Conservation (phyloP, 169 alveolate species). For the Eimeria acervulina region DNA sequence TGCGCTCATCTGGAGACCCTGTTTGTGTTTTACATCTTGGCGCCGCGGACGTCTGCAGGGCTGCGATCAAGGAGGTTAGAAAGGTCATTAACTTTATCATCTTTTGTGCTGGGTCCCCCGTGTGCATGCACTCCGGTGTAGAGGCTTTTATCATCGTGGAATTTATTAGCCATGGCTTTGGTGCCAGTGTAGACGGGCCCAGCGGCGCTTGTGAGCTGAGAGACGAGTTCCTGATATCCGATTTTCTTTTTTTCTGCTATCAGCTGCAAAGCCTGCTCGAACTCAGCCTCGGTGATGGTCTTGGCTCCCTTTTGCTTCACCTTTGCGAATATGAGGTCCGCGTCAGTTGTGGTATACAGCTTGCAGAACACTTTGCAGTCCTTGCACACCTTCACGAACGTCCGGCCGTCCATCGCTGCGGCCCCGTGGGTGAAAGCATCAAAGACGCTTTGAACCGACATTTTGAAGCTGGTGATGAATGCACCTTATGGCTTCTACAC, state of each 20-base stretch:
- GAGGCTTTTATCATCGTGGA: constrained; percentile 92
- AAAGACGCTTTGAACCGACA: constrained; percentile 88
- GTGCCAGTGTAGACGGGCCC: constrained; percentile 94
- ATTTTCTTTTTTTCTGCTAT: constrained; percentile 87
- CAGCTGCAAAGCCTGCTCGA: constrained; percentile 87
- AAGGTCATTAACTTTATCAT: constrained; percentile 86
- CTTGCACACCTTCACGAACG: constrained; percentile 90
- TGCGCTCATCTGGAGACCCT: too few relatives aligned
- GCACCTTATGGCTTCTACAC: background rate
- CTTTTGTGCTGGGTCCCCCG: constrained; percentile 94
- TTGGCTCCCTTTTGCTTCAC: constrained; percentile 90
- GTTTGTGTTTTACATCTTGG: constrained; percentile 25
- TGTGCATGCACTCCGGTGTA: constrained; percentile 94
- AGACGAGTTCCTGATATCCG: constrained; percentile 84
- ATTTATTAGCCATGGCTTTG: constrained; percentile 92
- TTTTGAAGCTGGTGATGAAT: background rate
- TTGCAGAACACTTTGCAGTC: constrained; percentile 89
- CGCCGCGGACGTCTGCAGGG: constrained; percentile 78
- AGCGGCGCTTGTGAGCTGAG: constrained; percentile 86
- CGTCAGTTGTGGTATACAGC: constrained; percentile 90
- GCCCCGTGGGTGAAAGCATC: constrained; percentile 88
- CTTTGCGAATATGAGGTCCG: constrained; percentile 91
- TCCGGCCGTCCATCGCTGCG: constrained; percentile 91
- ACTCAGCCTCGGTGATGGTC: constrained; percentile 87
- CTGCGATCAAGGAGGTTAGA: constrained; percentile 86